Evolutionary conservation across 2,329 filamentous ascomycete genomes (phyloP), one percentile per base, ranked within the genome.

Genomic region (Aspergillus tamarii): DNA sequence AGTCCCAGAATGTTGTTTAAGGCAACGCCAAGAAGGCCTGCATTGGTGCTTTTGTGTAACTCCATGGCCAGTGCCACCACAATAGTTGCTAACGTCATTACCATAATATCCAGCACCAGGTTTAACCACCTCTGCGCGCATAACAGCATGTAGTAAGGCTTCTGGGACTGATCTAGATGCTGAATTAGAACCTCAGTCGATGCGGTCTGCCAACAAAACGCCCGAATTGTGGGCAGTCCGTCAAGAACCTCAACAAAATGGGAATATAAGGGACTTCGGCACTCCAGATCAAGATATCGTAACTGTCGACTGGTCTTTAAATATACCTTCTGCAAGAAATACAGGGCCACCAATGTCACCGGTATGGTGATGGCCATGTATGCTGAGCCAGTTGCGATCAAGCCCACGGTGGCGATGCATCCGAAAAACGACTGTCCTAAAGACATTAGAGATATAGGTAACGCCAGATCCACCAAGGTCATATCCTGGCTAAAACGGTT

Each of bases 251-350:
- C 84, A 6, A 80, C 74, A 64, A 86, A 85, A 48, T 85, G 82
- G 0, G 83, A 81, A 67, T 83, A 85, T 0, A 86, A 73, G 0
- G 83, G 82, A 1, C 79, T 77, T 59, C 84, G 84, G 9, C 80
- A 74, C 68, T 86, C 84, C 0, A 87, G 76, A 68, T 87, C 84
- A 14, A 87, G 74, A 32, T 85, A 79, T 60, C 85, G 78, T 7
- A 84, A 67, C 63, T 83, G 81, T 4, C 81, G 76, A 1, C 80
- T 81, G 3, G 82, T 83, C 14, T 0, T 79, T 73, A 4, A 83
- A 76, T 14, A 83, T 62, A 78, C 78, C 81, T 21, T 77, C 48
- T 73, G 80, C 72, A 60, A 76, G 75, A 41, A 77, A 76, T 34
- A 82, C 68, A 7, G 82, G 73, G 66, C 81, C 81, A 68, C 77